Evolutionary conservation across 1,284 basidiomycete species (phyloP).

Genomic region (Mrakiaceae sp.): DNA sequence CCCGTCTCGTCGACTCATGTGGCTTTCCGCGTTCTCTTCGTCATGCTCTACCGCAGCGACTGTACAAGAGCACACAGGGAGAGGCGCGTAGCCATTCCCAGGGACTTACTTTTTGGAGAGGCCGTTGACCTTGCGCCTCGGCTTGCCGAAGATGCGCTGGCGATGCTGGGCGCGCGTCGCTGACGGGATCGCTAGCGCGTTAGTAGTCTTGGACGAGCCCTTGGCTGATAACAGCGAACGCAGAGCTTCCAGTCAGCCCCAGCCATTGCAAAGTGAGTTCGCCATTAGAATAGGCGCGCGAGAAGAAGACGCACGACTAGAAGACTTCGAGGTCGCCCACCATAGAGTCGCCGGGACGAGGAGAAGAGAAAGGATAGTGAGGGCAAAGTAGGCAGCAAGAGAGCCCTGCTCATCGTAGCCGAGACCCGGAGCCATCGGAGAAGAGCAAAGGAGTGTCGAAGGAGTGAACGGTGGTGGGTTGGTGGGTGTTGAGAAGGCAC

Average conservation of each 20-base stretch:
- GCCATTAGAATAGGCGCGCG: neutral
- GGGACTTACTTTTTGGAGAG: conserved; percentile 35
- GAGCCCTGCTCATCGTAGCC: conserved; percentile 76
- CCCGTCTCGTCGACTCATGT: no score
- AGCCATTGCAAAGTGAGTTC: neutral
- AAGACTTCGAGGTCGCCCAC: conserved; percentile 22
- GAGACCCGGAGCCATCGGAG: conserved; percentile 20
- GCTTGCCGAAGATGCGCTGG: conserved; percentile 6
- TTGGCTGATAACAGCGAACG: neutral
- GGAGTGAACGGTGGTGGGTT: no score
- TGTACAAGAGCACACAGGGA: no score
- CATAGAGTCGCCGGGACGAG: conserved; percentile 63
- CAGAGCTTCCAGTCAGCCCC: neutral
- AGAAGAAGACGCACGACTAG: neutral
- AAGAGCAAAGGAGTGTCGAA: neutral
- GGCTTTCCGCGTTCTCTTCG: no score
- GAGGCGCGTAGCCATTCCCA: no score
- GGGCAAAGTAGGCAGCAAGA: conserved; percentile 78
- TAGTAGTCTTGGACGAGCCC: neutral
- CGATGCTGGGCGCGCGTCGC: neutral
- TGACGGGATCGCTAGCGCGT: neutral
- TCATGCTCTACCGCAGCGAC: no score
- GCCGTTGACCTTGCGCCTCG: conserved; percentile 23
- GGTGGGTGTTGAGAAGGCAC: no score
- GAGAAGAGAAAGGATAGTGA: conserved; percentile 69